Percentiles rank a stretch among this genome's conserved stretches.
These are phyloP conservation scores for Neopestalotiopsis sp. DNA, from an alignment of 2,329 filamentous ascomycete genomes.

Conservation along the genomic window DNA sequence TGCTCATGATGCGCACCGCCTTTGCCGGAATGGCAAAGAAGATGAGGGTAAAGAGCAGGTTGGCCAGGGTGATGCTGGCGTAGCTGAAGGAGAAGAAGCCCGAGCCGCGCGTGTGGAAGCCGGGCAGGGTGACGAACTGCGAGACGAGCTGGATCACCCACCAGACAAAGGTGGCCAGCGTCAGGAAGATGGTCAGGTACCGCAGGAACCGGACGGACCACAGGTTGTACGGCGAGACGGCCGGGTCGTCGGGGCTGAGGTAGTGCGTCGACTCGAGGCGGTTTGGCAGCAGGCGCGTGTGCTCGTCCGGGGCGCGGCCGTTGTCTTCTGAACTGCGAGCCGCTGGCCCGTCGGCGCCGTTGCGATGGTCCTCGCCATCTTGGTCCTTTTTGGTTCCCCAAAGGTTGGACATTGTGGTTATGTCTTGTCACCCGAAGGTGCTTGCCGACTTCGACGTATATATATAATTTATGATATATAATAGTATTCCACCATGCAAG, in stretches of 20 bases:
- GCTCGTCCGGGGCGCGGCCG: slow-evolving; percentile 50
- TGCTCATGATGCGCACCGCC: slow-evolving; percentile 75
- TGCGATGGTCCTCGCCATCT: slow-evolving; percentile 23
- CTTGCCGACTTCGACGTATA: background rate
- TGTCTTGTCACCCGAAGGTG: background rate
- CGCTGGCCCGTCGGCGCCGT: slow-evolving; percentile 20
- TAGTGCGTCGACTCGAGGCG: slow-evolving; percentile 65
- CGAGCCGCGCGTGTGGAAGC: slow-evolving; percentile 85
- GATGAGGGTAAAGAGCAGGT: slow-evolving; percentile 76
- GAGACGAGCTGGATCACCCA: slow-evolving; percentile 90
- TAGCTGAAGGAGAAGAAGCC: slow-evolving; percentile 90
- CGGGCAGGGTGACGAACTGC: slow-evolving; percentile 87
- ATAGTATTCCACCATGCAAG: background rate
- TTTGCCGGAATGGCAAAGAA: slow-evolving; percentile 90
- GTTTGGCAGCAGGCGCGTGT: slow-evolving; percentile 72
- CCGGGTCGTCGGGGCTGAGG: slow-evolving; percentile 80
- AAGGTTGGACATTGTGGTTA: slow-evolving; percentile 22
- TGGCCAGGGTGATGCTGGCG: slow-evolving; percentile 77
- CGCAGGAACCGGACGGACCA: slow-evolving; percentile 86
- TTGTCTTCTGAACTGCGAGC: slow-evolving; percentile 29
- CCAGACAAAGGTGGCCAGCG: slow-evolving; percentile 83
- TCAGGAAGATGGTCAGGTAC: slow-evolving; percentile 78
- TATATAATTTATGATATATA: background rate
- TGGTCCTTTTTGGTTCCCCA: slow-evolving; percentile 32
- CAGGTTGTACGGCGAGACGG: slow-evolving; percentile 87